Evolutionary conservation across 768 basidiomycete species (phyloP).

Genomic region (Russula sp.): DNA sequence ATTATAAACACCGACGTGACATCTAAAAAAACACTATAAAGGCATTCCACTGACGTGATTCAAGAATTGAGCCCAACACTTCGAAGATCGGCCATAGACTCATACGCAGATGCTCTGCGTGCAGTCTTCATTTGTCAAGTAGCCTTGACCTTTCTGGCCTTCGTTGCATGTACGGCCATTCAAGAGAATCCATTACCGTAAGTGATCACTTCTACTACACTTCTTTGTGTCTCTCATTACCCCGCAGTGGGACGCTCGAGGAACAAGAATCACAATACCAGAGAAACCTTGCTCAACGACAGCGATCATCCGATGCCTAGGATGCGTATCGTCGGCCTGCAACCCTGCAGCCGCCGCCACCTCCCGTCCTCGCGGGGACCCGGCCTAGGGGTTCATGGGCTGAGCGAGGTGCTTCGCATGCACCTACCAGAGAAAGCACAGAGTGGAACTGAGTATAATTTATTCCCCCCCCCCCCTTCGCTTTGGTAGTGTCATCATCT

Average conservation of each 20-base stretch:
- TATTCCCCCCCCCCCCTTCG: neutral
- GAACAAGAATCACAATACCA: constrained; percentile 56
- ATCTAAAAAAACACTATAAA: constrained; percentile 28
- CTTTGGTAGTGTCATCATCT: neutral
- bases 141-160: constrained; percentile 56
- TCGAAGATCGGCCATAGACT: constrained; percentile 59
- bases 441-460: neutral
- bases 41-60: constrained; percentile 70
- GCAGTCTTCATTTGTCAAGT: constrained; percentile 80
- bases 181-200: constrained; percentile 64
- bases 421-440: neutral
- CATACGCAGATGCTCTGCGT: constrained; percentile 74
- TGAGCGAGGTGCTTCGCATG: neutral
- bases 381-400: no score
- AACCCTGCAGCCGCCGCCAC: neutral
- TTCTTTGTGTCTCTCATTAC: neutral
- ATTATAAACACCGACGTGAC: constrained; percentile 10
- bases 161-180: constrained; percentile 68
- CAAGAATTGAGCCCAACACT: constrained; percentile 51
- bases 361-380: neutral
- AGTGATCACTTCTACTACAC: constrained; percentile 18
- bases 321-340: neutral
- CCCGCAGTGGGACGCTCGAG: constrained; percentile 49
- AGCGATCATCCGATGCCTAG: constrained; percentile 11
- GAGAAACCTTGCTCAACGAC: constrained; percentile 14